A percentile compares a stretch with the other conserved stretches of the same genome.
phyloP scores from a whole-genome alignment of 257 asterid genomes.

The Fraxinus americana region DNA sequence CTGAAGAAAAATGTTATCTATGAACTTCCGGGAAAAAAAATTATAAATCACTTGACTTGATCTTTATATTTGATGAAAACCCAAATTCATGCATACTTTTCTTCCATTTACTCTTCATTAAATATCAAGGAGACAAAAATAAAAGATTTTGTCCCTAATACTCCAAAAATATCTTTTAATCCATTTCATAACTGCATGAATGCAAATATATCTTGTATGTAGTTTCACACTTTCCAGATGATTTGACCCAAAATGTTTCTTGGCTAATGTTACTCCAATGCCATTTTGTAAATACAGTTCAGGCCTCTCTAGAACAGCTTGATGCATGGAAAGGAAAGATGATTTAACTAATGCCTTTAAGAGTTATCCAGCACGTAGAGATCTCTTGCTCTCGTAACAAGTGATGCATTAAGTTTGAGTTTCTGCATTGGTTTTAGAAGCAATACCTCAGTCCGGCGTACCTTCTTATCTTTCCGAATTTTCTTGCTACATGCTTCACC shows the following conservation, averaged over 20 bases:
- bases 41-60: not conserved
- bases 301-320: not conserved
- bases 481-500: slow-evolving; percentile 56
- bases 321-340: not conserved
- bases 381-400: not conserved
- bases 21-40: not conserved
- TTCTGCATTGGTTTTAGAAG: slow-evolving; percentile 14
- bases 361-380: not conserved
- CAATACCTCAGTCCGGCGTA: slow-evolving; percentile 77
- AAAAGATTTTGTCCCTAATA: not conserved
- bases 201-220: not conserved
- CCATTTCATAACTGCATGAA: not conserved
- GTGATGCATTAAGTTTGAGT: not conserved
- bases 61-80: not conserved
- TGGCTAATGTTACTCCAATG: not conserved
- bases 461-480: slow-evolving; percentile 55
- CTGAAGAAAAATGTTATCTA: not conserved
- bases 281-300: not conserved
- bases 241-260: not conserved
- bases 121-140: not conserved
- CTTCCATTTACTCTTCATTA: slow-evolving; percentile 1
- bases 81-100: not conserved
- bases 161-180: not conserved
- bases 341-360: not conserved
- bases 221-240: not conserved